These are phyloP conservation scores for Mycena galopus DNA, from an alignment of 768 basidiomycete genomes.

Conservation along the genomic window DNA sequence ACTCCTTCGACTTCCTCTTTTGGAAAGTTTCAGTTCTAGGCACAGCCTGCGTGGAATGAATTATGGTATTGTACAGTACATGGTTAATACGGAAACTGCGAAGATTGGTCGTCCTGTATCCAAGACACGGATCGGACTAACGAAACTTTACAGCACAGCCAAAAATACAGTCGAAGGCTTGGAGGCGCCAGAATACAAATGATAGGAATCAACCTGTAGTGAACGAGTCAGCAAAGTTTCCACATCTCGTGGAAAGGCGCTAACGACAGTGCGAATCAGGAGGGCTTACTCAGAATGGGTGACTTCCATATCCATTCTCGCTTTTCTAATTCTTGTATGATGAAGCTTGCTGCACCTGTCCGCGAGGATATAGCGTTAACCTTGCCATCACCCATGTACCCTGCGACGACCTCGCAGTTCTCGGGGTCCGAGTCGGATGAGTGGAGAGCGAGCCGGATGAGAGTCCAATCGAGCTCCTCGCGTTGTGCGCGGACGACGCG, in stretches of 20 bases:
- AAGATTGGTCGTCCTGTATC: not conserved
- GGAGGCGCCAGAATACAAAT: not conserved
- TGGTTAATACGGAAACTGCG: not conserved
- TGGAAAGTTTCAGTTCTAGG: not conserved
- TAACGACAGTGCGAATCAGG: not conserved
- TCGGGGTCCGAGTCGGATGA: constrained; percentile 45
- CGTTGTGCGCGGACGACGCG: constrained; percentile 11
- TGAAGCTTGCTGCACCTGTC: constrained; percentile 71
- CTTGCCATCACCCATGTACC: constrained; percentile 53
- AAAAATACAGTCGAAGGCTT: not conserved
- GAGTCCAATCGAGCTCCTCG: constrained; percentile 32
- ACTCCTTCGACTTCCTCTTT: not conserved
- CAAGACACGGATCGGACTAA: not conserved
- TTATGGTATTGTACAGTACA: no score
- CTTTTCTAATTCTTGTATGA: constrained; percentile 67
- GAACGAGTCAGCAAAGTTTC: constrained; percentile 6
- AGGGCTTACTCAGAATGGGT: constrained; percentile 52
- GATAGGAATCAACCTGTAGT: not conserved
- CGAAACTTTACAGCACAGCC: not conserved
- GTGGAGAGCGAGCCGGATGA: constrained; percentile 30
- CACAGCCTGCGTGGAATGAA: no score
- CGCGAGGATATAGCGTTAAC: constrained; percentile 65
- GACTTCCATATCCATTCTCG: constrained; percentile 72
- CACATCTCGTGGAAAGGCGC: not conserved
- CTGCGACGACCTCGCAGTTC: constrained; percentile 74